phyloP scores from a whole-genome alignment of 805 yeast species.

The Allodekkera sacchari region DNA sequence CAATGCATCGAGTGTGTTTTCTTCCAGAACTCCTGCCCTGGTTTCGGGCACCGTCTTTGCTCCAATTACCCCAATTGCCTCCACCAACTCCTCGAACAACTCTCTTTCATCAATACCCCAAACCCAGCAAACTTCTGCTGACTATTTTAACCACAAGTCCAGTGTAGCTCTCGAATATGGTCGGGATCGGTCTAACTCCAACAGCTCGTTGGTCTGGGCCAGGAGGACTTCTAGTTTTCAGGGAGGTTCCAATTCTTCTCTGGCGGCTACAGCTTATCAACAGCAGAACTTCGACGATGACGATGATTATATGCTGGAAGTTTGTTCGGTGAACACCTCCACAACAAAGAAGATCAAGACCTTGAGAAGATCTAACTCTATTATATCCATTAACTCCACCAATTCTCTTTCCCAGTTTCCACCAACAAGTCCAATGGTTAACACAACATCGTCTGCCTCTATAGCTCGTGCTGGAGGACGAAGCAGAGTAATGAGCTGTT shows the following conservation, averaged over 20 bases:
- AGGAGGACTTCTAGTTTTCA: no score
- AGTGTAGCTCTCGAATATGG: no score
- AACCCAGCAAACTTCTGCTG: no score
- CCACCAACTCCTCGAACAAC: conserved; percentile 8
- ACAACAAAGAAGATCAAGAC: conserved; percentile 20
- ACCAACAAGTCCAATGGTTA: conserved; percentile 7
- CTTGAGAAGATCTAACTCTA: conserved; percentile 21
- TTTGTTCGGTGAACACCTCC: conserved; percentile 19
- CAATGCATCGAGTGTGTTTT: conserved; percentile 1
- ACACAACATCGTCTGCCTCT: no score
- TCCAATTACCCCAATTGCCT: conserved; percentile 17
- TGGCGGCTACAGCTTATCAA: no score
- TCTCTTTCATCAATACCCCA: neutral
- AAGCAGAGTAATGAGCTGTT: conserved; percentile 1
- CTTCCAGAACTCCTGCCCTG: neutral
- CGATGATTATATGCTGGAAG: conserved; percentile 15
- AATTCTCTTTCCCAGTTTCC: conserved; percentile 14
- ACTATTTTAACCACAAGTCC: no score
- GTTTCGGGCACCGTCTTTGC: conserved; percentile 6
- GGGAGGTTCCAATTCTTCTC: no score
- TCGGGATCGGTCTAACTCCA: no score
- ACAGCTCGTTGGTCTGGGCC: no score
- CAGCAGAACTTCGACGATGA: conserved; percentile 3
- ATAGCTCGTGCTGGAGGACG: no score
- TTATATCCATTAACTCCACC: conserved; percentile 18